Evolutionary conservation across 768 basidiomycete species (phyloP).

Genomic region (Termitomyces eurrhizus): DNA sequence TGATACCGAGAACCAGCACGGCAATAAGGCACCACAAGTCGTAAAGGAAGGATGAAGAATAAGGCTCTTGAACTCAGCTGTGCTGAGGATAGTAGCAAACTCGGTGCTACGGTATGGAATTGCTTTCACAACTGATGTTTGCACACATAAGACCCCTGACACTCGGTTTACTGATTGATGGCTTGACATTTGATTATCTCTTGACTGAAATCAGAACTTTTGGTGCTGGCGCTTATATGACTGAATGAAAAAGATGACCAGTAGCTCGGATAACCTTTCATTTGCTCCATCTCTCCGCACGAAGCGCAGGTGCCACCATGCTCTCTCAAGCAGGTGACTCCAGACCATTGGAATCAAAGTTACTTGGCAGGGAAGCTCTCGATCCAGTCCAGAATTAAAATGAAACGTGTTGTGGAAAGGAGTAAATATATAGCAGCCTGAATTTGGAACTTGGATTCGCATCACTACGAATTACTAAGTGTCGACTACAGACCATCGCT

Average conservation of each 20-base stretch:
- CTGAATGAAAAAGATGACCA: neutral
- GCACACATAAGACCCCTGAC: neutral
- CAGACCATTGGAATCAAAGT: neutral
- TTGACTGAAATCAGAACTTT: neutral
- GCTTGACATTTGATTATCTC: neutral
- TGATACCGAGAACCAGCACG: conserved; percentile 23
- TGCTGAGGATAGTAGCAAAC: neutral
- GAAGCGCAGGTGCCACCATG: neutral
- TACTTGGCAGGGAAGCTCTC: neutral
- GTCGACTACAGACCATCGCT: neutral
- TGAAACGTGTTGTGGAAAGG: neutral
- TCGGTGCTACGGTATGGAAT: neutral
- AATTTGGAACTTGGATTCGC: neutral
- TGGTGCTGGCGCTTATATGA: neutral
- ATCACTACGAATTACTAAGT: neutral
- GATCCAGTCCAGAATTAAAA: neutral
- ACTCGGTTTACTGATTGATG: neutral
- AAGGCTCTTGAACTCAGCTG: neutral
- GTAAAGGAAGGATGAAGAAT: conserved; percentile 12
- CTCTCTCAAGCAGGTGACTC: neutral
- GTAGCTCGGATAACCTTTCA: neutral
- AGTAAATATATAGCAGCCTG: neutral
- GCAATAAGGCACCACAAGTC: conserved; percentile 10
- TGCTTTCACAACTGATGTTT: neutral
- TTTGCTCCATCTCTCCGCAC: neutral